A percentile compares a stretch with the other conserved stretches of the same genome.
phyloP scores from a whole-genome alignment of 177 flowering plant species.

The Tripterygium wilfordii region DNA sequence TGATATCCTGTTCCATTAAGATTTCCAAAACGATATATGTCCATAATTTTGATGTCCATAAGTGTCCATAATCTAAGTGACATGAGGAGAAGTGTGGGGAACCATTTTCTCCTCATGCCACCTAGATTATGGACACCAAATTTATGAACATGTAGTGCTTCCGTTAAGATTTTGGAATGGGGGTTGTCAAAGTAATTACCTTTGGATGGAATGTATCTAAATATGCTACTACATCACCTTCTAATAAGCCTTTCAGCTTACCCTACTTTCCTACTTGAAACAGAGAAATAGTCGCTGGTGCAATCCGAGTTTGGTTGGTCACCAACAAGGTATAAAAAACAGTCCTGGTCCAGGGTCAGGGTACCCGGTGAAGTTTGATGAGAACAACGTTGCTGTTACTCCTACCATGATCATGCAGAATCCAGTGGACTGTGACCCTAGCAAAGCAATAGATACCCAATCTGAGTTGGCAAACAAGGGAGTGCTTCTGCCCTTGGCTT shows the following conservation, averaged over 20 bases:
- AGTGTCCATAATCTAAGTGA: no score
- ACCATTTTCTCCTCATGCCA: no score
- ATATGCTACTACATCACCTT: not conserved
- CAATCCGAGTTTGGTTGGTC: constrained; percentile 41
- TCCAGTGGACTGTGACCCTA: constrained; percentile 37
- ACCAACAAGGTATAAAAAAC: constrained; percentile 41
- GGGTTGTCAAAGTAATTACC: no score
- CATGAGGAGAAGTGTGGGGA: no score
- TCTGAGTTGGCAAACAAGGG: constrained; percentile 35
- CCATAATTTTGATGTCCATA: no score
- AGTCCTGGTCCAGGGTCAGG: constrained; percentile 44
- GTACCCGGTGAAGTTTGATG: constrained; percentile 57
- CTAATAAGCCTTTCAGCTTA: not conserved
- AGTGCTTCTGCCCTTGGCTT: constrained; percentile 28
- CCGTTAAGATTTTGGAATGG: no score
- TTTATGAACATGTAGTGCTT: no score
- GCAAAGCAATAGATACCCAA: constrained; percentile 43
- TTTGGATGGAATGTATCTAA: no score
- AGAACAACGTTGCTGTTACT: constrained; percentile 24
- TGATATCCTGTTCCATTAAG: no score
- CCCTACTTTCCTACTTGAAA: constrained; percentile 7
- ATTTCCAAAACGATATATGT: no score
- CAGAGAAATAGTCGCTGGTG: constrained; percentile 81
- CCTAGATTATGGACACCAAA: no score
- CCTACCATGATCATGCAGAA: constrained; percentile 48